Evolutionary conservation across 148 eudicot species (phyloP).

Genomic region (Silene latifolia): DNA sequence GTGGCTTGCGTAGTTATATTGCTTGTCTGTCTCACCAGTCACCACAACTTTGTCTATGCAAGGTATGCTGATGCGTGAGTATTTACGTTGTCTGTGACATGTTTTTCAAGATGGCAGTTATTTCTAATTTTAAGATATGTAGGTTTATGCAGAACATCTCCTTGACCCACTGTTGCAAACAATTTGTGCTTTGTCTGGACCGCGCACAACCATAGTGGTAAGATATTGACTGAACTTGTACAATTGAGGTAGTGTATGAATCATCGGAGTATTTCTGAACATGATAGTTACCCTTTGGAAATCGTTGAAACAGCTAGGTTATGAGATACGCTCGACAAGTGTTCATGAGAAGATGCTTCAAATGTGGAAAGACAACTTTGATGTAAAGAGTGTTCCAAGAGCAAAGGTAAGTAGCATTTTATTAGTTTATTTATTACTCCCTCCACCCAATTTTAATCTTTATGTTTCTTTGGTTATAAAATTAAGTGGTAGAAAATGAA

Average conservation of each 20-base stretch:
- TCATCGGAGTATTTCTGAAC: neutral
- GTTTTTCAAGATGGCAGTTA: neutral
- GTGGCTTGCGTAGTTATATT: neutral
- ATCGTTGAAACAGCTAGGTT: slow-evolving; percentile 54
- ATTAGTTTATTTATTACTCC: neutral
- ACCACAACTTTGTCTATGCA: neutral
- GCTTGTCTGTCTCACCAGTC: neutral
- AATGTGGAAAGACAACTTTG: slow-evolving; percentile 74
- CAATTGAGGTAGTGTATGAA: neutral
- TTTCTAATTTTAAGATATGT: slow-evolving; percentile 17
- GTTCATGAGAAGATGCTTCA: slow-evolving; percentile 90
- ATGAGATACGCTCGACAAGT: slow-evolving; percentile 89
- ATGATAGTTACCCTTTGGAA: neutral
- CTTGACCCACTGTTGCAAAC: slow-evolving; percentile 80
- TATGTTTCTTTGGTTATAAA: too few species aligned
- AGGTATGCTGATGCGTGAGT: neutral
- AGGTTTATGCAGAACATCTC: slow-evolving; percentile 96
- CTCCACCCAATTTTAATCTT: too few species aligned
- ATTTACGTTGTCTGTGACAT: neutral
- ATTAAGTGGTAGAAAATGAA: too few species aligned
- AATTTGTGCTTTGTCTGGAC: slow-evolving; percentile 74
- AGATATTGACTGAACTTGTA: slow-evolving; percentile 2
- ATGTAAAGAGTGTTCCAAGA: slow-evolving; percentile 71
- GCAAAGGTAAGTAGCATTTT: slow-evolving; percentile 49
- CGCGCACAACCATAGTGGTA: slow-evolving; percentile 79